These are phyloP conservation scores for Puccinia brachypodii DNA, from an alignment of 1,284 basidiomycete genomes.

Conservation along the genomic window DNA sequence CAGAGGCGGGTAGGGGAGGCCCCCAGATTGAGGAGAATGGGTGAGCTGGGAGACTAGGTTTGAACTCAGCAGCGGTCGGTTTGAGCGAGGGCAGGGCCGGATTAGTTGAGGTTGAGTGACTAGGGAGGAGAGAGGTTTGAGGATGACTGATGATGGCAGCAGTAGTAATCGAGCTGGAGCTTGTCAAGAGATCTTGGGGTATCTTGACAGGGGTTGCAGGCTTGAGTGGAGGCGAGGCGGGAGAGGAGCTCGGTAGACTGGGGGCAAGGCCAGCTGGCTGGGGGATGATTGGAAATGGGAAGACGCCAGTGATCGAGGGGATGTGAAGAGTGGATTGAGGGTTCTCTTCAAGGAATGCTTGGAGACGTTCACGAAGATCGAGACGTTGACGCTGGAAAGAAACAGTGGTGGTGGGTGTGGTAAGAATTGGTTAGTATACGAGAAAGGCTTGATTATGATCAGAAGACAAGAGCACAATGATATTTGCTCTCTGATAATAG, in stretches of 20 bases:
- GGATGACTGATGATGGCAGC: not conserved
- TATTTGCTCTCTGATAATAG: no score
- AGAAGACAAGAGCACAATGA: not conserved
- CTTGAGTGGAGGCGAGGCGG: not conserved
- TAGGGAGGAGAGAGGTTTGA: not conserved
- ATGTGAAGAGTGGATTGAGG: slow-evolving; percentile 16
- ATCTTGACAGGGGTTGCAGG: not conserved
- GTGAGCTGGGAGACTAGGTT: slow-evolving; percentile 10
- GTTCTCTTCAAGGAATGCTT: slow-evolving; percentile 11
- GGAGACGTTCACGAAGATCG: slow-evolving; percentile 26
- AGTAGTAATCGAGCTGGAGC: not conserved
- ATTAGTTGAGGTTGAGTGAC: not conserved
- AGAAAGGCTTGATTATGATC: not conserved
- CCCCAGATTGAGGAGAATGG: slow-evolving; percentile 26
- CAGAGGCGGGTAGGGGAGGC: not conserved
- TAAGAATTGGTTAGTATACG: not conserved
- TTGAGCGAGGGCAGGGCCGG: slow-evolving; percentile 21
- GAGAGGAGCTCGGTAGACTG: not conserved
- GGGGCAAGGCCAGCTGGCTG: not conserved
- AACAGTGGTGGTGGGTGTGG: not conserved
- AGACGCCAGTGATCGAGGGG: slow-evolving; percentile 34
- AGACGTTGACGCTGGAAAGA: not conserved
- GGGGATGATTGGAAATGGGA: slow-evolving; percentile 5
- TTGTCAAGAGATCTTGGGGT: slow-evolving; percentile 30
- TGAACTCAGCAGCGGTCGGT: slow-evolving; percentile 44